A percentile compares a stretch with the other conserved stretches of the same genome.
These are phyloP conservation scores for Trapa bicornis DNA, from an alignment of 345 rosid genomes.

Conservation along the genomic window DNA sequence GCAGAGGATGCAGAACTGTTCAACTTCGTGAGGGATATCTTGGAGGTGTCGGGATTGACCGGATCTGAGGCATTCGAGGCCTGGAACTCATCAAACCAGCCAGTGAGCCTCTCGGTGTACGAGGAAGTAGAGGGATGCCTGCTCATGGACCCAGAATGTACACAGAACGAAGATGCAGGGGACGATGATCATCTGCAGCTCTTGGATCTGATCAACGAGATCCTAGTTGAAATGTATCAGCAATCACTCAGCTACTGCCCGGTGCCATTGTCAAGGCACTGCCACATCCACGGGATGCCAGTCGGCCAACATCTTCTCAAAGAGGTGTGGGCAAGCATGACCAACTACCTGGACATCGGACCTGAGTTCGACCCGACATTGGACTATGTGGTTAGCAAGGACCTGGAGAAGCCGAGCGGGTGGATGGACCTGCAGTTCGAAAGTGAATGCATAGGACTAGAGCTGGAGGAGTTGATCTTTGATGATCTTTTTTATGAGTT, in stretches of 20 bases:
- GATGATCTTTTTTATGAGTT: slow-evolving; percentile 59
- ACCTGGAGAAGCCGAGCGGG: slow-evolving; percentile 37
- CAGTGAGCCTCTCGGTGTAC: slow-evolving; percentile 39
- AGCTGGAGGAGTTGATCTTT: slow-evolving; percentile 56
- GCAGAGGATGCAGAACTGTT: slow-evolving; percentile 36
- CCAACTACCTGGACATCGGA: slow-evolving; percentile 32
- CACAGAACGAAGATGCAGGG: slow-evolving; percentile 25
- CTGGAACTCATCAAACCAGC: slow-evolving; percentile 63
- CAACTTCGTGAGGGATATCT: slow-evolving; percentile 53
- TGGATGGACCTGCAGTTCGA: slow-evolving; percentile 87
- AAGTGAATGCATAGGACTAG: slow-evolving; percentile 54
- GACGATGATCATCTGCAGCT: slow-evolving; percentile 32
- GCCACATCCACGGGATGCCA: slow-evolving; percentile 47
- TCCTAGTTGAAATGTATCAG: slow-evolving; percentile 45
- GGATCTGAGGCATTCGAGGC: slow-evolving; percentile 33
- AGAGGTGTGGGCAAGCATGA: slow-evolving; percentile 58
- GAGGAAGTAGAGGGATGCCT: slow-evolving; percentile 43
- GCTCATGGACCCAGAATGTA: slow-evolving; percentile 31
- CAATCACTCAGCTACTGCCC: slow-evolving; percentile 50
- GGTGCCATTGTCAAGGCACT: slow-evolving; percentile 33
- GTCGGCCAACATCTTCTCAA: slow-evolving; percentile 40
- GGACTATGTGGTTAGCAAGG: slow-evolving; percentile 36
- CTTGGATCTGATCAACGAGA: slow-evolving; percentile 67
- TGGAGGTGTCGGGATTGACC: slow-evolving; percentile 58
- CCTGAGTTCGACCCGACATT: slow-evolving; percentile 22